Evolutionary conservation across 306 rosid species (phyloP), one percentile per base, ranked within the genome.

Genomic region (Clitoria ternatea): DNA sequence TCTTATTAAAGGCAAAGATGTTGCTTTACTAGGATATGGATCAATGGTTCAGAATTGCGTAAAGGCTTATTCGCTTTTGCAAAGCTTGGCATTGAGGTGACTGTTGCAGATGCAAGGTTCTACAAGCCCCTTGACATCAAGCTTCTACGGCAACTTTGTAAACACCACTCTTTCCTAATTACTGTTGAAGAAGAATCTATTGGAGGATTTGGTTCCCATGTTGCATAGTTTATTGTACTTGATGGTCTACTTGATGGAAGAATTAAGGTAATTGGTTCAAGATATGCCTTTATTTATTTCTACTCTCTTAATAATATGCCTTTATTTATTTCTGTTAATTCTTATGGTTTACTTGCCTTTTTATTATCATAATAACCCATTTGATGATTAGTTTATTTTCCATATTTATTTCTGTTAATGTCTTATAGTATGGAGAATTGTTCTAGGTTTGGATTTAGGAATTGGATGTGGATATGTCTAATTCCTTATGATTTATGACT

Each of bases 31-130:
- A 52, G 98, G 98, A 53, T 93, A 93, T 56, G 98, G 98, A 49
- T 76, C 98, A 53, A 90, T 93, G 98, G 97, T 93, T 68, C 94
- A 80, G 77, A 90, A 90, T 80, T 93, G 98, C 85, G 92, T 93
- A 5, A 82, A 78, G 68, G 98, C 98, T 47, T 83, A 75, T 54
- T 61, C 89, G 56, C 97, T 93, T 73, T 93, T 53, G 77, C 90
- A 7, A 76, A 83, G 70, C 96, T 93, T 54, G 98, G 96, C 10
- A 54, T 93, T 44, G 87, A 93, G 50, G 92, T 90, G 67, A 93
- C 98, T 11, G 98, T 93, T 74, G 98, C 96, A 11, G 98, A 93
- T 76, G 98, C 98, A 48, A 84, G 98, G 86, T 93, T 93, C 89
- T 90, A 96, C 85, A 93, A 93, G 77, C 98, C 98, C 54, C 88